A percentile compares a stretch with the other conserved stretches of the same genome.
Conservation (phyloP, 1,139 yeast species). For the Debaryomycetaceae sp. region DNA sequence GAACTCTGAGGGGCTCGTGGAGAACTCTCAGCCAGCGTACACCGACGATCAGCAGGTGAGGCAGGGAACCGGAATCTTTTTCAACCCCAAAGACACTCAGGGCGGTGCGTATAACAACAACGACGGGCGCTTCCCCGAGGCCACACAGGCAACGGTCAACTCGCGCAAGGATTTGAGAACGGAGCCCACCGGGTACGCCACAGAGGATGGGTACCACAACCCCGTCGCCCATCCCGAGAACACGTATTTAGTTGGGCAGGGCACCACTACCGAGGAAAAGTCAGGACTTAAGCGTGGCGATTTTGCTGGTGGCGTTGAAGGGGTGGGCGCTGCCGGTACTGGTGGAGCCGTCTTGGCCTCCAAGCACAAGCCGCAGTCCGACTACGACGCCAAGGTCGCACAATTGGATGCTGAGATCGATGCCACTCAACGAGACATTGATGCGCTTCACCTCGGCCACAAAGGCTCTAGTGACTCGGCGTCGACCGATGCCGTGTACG, state of each 20-base stretch:
- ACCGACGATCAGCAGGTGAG: constrained; percentile 24
- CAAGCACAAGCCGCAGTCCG: constrained; percentile 10
- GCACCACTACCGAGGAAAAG: constrained; percentile 1
- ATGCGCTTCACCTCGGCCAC: constrained; percentile 13
- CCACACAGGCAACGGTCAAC: constrained; percentile 24
- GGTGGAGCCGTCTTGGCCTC: constrained; percentile 14
- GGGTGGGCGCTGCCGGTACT: constrained; percentile 10
- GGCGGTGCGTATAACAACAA: constrained; percentile 22
- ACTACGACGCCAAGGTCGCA: constrained; percentile 20
- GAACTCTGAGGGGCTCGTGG: constrained; percentile 10
- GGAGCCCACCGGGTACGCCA: constrained; percentile 22
- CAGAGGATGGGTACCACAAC: background rate
- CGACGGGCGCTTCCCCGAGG: constrained; percentile 16
- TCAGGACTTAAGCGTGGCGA: background rate
- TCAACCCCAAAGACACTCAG: constrained; percentile 35
- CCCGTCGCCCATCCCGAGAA: background rate
- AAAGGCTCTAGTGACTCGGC: constrained; percentile 11
- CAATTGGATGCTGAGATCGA: constrained; percentile 21
- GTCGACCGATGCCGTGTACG: constrained; percentile 15
- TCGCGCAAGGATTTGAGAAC: constrained; percentile 25
- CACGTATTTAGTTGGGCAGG: background rate
- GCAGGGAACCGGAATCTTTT: constrained; percentile 30
- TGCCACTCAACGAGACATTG: constrained; percentile 23
- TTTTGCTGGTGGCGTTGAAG: constrained; percentile 1
- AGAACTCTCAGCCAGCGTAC: constrained; percentile 24